Percentiles rank a stretch among this genome's conserved stretches.
Evolutionary conservation across 345 rosid genomes (phyloP).

Genomic region (Pistacia atlantica): DNA sequence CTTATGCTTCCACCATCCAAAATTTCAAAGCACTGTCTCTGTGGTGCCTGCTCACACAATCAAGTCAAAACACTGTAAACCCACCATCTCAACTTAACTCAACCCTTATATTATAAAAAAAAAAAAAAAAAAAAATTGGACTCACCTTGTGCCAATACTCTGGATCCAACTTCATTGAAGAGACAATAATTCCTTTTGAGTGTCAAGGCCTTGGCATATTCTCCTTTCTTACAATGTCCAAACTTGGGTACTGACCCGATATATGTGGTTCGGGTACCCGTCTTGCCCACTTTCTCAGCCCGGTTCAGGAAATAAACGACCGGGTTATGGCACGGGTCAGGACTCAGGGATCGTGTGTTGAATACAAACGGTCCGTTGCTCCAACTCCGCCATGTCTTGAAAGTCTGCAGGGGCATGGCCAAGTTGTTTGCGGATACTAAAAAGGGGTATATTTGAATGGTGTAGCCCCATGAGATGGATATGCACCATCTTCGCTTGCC

Average conservation of each 20-base stretch:
- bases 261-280: slow-evolving; percentile 58
- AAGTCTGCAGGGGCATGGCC: slow-evolving; percentile 64
- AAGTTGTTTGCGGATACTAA: slow-evolving; percentile 42
- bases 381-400: slow-evolving; percentile 71
- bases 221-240: slow-evolving; percentile 39
- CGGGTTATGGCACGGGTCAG: slow-evolving; percentile 57
- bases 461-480: slow-evolving; percentile 88
- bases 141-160: slow-evolving; percentile 70
- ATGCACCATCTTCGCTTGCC: slow-evolving; percentile 60
- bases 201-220: slow-evolving; percentile 30
- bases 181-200: slow-evolving; percentile 49
- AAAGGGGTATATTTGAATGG: slow-evolving; percentile 62
- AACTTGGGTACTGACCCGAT: slow-evolving; percentile 19
- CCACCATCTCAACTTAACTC: too few relatives aligned
- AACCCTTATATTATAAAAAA: too few relatives aligned
- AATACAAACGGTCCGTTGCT: slow-evolving; percentile 74
- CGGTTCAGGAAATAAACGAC: slow-evolving; percentile 57
- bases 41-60: slow-evolving; percentile 44
- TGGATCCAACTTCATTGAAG: slow-evolving; percentile 59
- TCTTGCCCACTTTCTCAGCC: slow-evolving; percentile 41
- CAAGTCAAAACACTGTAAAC: background rate
- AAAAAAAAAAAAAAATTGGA: background rate
- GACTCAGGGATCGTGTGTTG: slow-evolving; percentile 49
- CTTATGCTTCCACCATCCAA: slow-evolving; percentile 37
- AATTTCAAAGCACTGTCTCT: slow-evolving; percentile 67